These are phyloP conservation scores for Halenospora varia DNA, from an alignment of 495 filamentous ascomycete genomes.

Conservation along the genomic window DNA sequence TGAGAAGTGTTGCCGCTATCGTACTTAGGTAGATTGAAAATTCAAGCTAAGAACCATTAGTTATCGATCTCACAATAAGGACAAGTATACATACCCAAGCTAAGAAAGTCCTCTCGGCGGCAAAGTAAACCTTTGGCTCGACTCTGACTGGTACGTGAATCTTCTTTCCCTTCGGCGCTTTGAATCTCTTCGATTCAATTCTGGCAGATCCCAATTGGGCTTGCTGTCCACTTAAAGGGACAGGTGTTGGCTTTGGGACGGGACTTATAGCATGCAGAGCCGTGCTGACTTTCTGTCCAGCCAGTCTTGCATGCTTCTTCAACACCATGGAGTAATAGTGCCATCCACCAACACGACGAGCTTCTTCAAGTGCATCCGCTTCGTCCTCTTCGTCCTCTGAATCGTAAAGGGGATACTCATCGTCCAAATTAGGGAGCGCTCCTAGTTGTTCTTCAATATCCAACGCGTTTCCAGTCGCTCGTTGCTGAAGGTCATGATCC, in stretches of 20 bases:
- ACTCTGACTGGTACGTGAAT: constrained; percentile 95
- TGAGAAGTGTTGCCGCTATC: constrained; percentile 87
- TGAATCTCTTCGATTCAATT: constrained; percentile 64
- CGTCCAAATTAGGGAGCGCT: constrained; percentile 51
- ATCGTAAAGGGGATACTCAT: constrained; percentile 86
- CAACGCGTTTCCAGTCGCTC: constrained; percentile 46
- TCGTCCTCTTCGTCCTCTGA: constrained; percentile 79
- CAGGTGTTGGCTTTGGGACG: constrained; percentile 47
- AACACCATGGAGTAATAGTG: constrained; percentile 58
- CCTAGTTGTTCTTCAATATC: constrained; percentile 75
- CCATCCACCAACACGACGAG: constrained; percentile 65
- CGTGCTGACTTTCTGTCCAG: not conserved
- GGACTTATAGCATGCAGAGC: constrained; percentile 31
- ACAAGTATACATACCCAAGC: constrained; percentile 62
- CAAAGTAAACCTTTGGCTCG: constrained; percentile 97
- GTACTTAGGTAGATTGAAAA: constrained; percentile 91
- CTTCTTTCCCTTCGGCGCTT: constrained; percentile 83
- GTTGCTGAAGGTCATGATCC: constrained; percentile 44
- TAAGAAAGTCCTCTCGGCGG: constrained; percentile 91
- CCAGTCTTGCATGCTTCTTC: constrained; percentile 39
- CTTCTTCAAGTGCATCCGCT: constrained; percentile 64
- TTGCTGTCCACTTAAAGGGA: not conserved
- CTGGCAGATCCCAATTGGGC: constrained; percentile 34
- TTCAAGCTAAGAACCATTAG: constrained; percentile 58
- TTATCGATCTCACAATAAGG: not conserved